phyloP scores from a whole-genome alignment of 192 early-diverging fungal species.

The Backusella mclennaniae region DNA sequence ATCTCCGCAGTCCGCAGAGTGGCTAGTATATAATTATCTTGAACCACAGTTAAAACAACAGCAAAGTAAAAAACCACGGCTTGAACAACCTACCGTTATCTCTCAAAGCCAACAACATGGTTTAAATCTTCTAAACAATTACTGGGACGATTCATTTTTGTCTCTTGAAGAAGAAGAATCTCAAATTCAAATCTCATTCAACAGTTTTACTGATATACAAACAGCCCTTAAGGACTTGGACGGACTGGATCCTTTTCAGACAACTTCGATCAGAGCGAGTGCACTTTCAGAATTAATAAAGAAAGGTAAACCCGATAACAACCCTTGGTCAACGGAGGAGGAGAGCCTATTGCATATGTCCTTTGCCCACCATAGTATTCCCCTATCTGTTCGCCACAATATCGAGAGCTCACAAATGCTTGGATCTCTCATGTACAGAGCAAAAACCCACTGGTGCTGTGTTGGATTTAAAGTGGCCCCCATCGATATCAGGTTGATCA shows the following conservation, averaged over 20 bases:
- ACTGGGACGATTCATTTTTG: conserved; percentile 4
- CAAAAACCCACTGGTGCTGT: conserved; percentile 29
- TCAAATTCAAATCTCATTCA: neutral
- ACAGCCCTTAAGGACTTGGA: conserved; percentile 10
- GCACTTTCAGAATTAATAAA: neutral
- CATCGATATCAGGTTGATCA: conserved; percentile 4
- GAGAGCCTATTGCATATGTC: neutral
- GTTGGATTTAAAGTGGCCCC: conserved; percentile 37
- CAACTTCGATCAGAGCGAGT: neutral
- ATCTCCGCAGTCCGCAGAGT: neutral
- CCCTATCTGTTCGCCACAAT: conserved; percentile 10
- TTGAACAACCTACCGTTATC: neutral
- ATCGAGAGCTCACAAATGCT: conserved; percentile 16
- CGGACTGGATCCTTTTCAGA: neutral
- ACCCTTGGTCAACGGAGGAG: neutral
- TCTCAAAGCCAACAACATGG: neutral
- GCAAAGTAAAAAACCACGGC: neutral
- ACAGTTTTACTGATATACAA: conserved; percentile 11
- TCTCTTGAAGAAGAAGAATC: conserved; percentile 10
- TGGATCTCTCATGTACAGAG: conserved; percentile 18
- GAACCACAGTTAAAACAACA: neutral
- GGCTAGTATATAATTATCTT: neutral
- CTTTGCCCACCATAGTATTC: neutral
- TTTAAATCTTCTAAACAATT: neutral
- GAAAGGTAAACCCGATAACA: neutral